Percentiles rank a stretch among this genome's conserved stretches.
Conservation (phyloP, 2,329 filamentous ascomycete species). For the Xylariomycetidae sp. region DNA sequence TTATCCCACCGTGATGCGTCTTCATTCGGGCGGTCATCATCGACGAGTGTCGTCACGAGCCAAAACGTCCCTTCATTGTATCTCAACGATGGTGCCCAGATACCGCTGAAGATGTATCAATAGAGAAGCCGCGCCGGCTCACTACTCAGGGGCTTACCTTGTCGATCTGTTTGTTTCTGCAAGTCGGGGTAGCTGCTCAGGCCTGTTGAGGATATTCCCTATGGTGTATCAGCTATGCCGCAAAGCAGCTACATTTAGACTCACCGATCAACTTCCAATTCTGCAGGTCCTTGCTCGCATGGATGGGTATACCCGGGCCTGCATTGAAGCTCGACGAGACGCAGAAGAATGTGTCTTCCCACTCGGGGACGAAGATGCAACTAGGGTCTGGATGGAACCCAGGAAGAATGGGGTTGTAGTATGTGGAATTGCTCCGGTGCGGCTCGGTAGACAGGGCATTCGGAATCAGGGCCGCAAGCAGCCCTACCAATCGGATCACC, state of each 20-base stretch:
- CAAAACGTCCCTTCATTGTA: constrained; percentile 40
- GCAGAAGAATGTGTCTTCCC: constrained; percentile 37
- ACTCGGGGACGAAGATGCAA: constrained; percentile 34
- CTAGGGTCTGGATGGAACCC: constrained; percentile 42
- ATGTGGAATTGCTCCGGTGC: constrained; percentile 25
- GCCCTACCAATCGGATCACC: too few species aligned
- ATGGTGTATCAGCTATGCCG: background rate
- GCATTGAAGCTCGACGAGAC: constrained; percentile 39
- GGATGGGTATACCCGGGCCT: constrained; percentile 40
- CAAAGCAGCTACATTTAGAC: background rate
- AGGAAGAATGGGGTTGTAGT: constrained; percentile 39
- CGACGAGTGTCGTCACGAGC: constrained; percentile 36
- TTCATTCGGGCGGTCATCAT: constrained; percentile 25
- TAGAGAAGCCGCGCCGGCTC: too few species aligned
- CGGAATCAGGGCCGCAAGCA: constrained; percentile 6
- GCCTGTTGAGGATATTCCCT: constrained; percentile 24
- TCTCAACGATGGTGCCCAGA: constrained; percentile 44
- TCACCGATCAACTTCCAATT: constrained; percentile 32
- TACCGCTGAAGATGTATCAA: too few species aligned
- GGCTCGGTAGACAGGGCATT: constrained; percentile 2
- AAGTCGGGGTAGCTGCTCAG: constrained; percentile 21
- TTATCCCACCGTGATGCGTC: constrained; percentile 31
- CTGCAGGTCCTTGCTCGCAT: constrained; percentile 38
- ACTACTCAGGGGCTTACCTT: constrained; percentile 14
- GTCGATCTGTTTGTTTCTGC: constrained; percentile 25